Evolutionary conservation across 495 filamentous ascomycete species (phyloP).

Genomic region (Friedmanniomyces endolithicus): DNA sequence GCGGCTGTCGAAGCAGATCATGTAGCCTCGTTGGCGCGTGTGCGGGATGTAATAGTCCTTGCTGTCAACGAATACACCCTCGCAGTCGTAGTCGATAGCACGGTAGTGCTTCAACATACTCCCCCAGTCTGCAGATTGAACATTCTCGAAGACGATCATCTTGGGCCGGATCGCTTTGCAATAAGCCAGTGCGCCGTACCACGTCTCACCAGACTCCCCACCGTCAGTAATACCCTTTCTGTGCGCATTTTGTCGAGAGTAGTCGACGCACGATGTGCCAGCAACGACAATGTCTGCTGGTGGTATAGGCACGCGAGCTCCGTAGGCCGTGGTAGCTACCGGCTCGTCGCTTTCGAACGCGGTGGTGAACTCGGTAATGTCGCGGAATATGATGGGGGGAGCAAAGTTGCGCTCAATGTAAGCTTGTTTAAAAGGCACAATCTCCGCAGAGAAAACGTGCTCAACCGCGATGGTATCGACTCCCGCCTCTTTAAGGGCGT

Average conservation of each 20-base stretch:
- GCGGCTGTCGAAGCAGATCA: conserved; percentile 46
- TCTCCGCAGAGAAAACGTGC: conserved; percentile 70
- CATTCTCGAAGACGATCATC: conserved; percentile 66
- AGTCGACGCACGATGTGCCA: conserved; percentile 71
- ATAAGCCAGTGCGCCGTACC: conserved; percentile 50
- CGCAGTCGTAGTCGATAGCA: conserved; percentile 42
- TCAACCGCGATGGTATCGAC: conserved; percentile 34
- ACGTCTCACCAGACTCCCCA: conserved; percentile 62
- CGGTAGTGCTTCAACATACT: conserved; percentile 33
- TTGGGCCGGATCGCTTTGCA: conserved; percentile 42
- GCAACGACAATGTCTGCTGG: conserved; percentile 58
- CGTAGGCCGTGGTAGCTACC: conserved; percentile 52
- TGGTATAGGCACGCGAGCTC: conserved; percentile 47
- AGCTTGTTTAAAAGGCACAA: conserved; percentile 63
- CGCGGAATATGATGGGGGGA: conserved; percentile 51
- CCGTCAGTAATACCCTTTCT: conserved; percentile 37
- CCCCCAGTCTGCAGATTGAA: conserved; percentile 49
- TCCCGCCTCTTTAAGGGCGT: conserved; percentile 24
- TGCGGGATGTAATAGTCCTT: conserved; percentile 74
- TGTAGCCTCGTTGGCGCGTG: conserved; percentile 60
- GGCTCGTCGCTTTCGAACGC: conserved; percentile 26
- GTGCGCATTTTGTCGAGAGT: conserved; percentile 43
- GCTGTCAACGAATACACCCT: conserved; percentile 43
- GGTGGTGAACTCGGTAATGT: conserved; percentile 49
- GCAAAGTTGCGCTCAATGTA: conserved; percentile 69